Percentiles rank a stretch among this genome's conserved stretches.
Evolutionary conservation across 305 asterid genomes (phyloP).

Genomic region (Fraxinus sp.): DNA sequence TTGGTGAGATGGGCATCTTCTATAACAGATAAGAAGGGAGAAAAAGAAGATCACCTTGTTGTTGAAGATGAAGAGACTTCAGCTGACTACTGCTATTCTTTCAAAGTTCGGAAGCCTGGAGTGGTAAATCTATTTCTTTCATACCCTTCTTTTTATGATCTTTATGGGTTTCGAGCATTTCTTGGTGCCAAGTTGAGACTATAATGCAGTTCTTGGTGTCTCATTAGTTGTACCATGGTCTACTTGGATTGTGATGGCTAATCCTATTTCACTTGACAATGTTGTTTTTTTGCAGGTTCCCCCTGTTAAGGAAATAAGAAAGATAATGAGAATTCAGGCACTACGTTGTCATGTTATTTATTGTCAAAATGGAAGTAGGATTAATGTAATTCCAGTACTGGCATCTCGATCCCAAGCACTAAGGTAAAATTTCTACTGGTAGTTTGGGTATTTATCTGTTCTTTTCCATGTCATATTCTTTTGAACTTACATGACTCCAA

Average conservation of each 20-base stretch:
- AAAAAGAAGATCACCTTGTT: slow-evolving; percentile 61
- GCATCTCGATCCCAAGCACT: slow-evolving; percentile 80
- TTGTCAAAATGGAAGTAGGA: slow-evolving; percentile 85
- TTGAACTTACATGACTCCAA: background rate
- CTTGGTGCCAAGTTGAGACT: slow-evolving; percentile 8
- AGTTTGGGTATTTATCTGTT: background rate
- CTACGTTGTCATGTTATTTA: slow-evolving; percentile 83
- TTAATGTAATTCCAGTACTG: slow-evolving; percentile 85
- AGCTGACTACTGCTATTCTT: slow-evolving; percentile 95
- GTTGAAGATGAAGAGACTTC: slow-evolving; percentile 92
- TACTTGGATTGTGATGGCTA: background rate
- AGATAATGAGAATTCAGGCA: slow-evolving; percentile 91
- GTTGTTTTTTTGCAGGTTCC: slow-evolving; percentile 60
- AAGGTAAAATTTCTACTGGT: background rate
- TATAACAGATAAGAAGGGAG: slow-evolving; percentile 53
- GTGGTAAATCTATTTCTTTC: slow-evolving; percentile 46
- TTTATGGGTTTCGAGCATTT: background rate
- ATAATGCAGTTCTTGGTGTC: slow-evolving; percentile 3
- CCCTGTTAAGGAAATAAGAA: slow-evolving; percentile 72
- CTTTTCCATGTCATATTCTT: background rate
- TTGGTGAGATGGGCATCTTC: slow-evolving; percentile 88
- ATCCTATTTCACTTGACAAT: slow-evolving; percentile 9
- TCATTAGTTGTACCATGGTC: slow-evolving; percentile 3
- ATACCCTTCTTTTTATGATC: slow-evolving; percentile 10
- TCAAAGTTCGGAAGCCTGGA: slow-evolving; percentile 78